Base-by-base conservation (phyloP, 306 rosid genomes). In the Adenanthera pavonina region DNA sequence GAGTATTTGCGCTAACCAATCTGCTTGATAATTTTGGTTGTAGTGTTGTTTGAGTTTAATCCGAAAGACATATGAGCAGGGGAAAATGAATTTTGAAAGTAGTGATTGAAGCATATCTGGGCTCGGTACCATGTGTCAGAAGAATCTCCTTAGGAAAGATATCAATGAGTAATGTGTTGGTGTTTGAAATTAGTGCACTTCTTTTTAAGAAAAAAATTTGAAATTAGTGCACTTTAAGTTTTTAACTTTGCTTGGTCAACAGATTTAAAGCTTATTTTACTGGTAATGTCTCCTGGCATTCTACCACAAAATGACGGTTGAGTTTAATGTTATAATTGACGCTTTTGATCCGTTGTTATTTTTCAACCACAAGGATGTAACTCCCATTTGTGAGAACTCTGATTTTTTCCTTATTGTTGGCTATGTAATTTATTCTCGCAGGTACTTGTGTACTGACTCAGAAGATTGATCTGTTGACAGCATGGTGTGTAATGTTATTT, bases 1-100 rank as follows among this genome's bases (percentile, higher is more conserved):
- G 78, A 69, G 69, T 20, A 34, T 67, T 69, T 17, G 75, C 68
- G 53, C 79, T 51, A 33, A 74, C 72, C 53, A 48, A 19, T 59
- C 65, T 61, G 49, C 40, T 78, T 53, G 41, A 76, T 83, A 40
- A 65, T 33, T 72, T 72, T 76, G 35, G 77, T 77, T 86, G 60
- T 30, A 47, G 51, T 51, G 77, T 60, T 35, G 8, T 30, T 30
- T 71, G 78, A 25, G 35, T 85, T 38, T 38, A 36, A 38, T 69
- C 67, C 60, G 12, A 64, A 62, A 35, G 38, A 74, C 9, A 35
- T 74, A 16, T 77, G 70, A 34, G 19, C n/a, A 33, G 16, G 68
- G 68, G 41, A 13, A 33, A 62, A 30, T 62, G 44, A 62, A 33
- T 43, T 14, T 62, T 34, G n/a, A 62, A 62, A 7, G 65, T 5